phyloP scores from a whole-genome alignment of 2,329 filamentous ascomycete species.

The Penicillium fuscoglaucum region DNA sequence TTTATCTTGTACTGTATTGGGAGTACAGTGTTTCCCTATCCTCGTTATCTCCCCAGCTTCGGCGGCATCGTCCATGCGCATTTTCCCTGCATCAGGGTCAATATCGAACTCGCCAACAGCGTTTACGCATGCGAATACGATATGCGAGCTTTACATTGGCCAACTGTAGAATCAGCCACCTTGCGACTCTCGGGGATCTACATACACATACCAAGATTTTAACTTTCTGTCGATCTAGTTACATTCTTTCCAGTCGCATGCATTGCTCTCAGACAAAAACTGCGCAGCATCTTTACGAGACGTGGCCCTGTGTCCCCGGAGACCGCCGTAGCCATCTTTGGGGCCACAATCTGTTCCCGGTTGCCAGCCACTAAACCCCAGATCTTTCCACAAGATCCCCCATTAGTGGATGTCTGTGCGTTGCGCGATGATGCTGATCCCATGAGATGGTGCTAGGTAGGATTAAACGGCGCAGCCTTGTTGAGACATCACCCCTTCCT shows the following conservation, averaged over 20 bases:
- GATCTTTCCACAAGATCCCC: conserved; percentile 20
- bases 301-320: not conserved
- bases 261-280: not conserved
- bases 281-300: conserved; percentile 5
- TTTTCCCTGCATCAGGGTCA: not conserved
- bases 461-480: conserved; percentile 23
- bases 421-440: conserved; percentile 23
- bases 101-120: conserved; percentile 12
- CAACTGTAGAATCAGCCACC: conserved; percentile 10
- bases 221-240: conserved; percentile 2
- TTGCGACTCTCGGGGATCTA: not conserved
- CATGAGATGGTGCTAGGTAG: conserved; percentile 12
- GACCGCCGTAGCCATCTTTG: conserved; percentile 1
- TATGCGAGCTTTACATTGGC: conserved; percentile 11
- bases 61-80: not conserved
- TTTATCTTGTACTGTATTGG: not conserved
- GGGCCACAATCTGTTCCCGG: not conserved
- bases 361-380: conserved; percentile 19
- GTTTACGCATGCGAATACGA: conserved; percentile 12
- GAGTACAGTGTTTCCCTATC: not conserved
- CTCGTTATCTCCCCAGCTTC: not conserved
- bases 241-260: conserved; percentile 3
- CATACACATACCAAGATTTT: conserved; percentile 5
- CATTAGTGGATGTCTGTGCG: conserved; percentile 25
- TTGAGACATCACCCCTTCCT: conserved; percentile 24